Conservation (phyloP, 2,329 filamentous ascomycete species). For the Penicillium griseofulvum region DNA sequence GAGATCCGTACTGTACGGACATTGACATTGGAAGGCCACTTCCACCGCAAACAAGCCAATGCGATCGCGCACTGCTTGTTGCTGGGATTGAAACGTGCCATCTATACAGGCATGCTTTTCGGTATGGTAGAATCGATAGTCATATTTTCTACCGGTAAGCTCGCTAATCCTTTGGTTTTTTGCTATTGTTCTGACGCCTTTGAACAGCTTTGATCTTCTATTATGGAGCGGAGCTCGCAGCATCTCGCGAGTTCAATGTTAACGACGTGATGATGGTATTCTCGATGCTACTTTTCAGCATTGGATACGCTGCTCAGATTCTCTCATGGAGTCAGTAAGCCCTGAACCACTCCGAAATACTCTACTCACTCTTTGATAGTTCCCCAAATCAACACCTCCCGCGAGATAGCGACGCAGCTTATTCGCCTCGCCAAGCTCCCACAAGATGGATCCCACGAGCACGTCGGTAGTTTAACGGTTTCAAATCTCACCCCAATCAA, state of each 20-base stretch:
- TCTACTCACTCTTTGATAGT: slow-evolving; percentile 42
- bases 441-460: slow-evolving; percentile 55
- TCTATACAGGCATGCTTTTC: slow-evolving; percentile 68
- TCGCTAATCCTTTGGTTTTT: no score
- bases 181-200: slow-evolving; percentile 7
- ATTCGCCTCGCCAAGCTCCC: slow-evolving; percentile 67
- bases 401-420: slow-evolving; percentile 69
- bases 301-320: slow-evolving; percentile 67
- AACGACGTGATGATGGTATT: slow-evolving; percentile 69
- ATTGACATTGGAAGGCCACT: slow-evolving; percentile 70
- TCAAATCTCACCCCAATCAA: slow-evolving; percentile 51
- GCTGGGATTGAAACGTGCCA: slow-evolving; percentile 64
- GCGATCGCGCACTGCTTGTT: slow-evolving; percentile 54
- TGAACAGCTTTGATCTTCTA: slow-evolving; percentile 71
- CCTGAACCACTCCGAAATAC: not conserved
- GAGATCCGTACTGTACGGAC: slow-evolving; percentile 77
- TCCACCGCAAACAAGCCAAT: slow-evolving; percentile 60
- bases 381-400: slow-evolving; percentile 74
- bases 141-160: slow-evolving; percentile 62
- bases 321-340: slow-evolving; percentile 56
- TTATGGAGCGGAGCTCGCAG: slow-evolving; percentile 68
- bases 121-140: slow-evolving; percentile 73
- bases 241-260: slow-evolving; percentile 48
- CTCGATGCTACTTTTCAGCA: slow-evolving; percentile 78
- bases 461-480: slow-evolving; percentile 48